Conservation (phyloP, 1,284 basidiomycete species). For the Cutaneotrichosporon sp. region DNA sequence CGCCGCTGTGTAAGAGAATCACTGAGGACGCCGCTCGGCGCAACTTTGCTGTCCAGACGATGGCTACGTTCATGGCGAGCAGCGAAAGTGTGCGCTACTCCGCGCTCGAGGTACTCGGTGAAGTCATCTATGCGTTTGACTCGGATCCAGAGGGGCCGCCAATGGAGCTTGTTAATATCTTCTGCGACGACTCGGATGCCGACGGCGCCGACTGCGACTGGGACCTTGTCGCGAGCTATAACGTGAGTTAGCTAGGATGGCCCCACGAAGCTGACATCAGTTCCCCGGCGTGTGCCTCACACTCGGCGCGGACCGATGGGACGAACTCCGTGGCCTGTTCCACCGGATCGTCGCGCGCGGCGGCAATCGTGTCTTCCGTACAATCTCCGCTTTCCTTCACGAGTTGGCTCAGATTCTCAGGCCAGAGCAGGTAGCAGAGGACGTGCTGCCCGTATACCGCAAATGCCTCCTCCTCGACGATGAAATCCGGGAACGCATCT, state of each 20-base stretch:
- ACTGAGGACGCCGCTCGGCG: slow-evolving; percentile 54
- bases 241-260: too few species aligned
- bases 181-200: slow-evolving; percentile 51
- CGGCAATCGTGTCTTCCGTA: slow-evolving; percentile 53
- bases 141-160: slow-evolving; percentile 64
- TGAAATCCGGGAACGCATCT: slow-evolving; percentile 60
- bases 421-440: slow-evolving; percentile 60
- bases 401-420: slow-evolving; percentile 85
- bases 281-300: slow-evolving; percentile 87
- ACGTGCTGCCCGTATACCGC: slow-evolving; percentile 72
- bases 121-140: slow-evolving; percentile 81
- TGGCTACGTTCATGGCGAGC: slow-evolving; percentile 64
- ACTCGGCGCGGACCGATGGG: slow-evolving; percentile 71
- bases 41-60: slow-evolving; percentile 60
- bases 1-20: slow-evolving; percentile 69
- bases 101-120: slow-evolving; percentile 82
- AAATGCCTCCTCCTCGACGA: slow-evolving; percentile 58
- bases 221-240: slow-evolving; percentile 85
- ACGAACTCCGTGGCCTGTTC: slow-evolving; percentile 68
- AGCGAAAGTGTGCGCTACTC: slow-evolving; percentile 69
- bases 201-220: slow-evolving; percentile 58
- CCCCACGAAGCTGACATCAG: slow-evolving; percentile 24
- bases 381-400: slow-evolving; percentile 71
- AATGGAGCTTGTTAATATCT: slow-evolving; percentile 70
- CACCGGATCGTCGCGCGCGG: slow-evolving; percentile 54